These are phyloP conservation scores for Xeromyces bisporus DNA, from an alignment of 495 filamentous ascomycete species.

Conservation along the genomic window DNA sequence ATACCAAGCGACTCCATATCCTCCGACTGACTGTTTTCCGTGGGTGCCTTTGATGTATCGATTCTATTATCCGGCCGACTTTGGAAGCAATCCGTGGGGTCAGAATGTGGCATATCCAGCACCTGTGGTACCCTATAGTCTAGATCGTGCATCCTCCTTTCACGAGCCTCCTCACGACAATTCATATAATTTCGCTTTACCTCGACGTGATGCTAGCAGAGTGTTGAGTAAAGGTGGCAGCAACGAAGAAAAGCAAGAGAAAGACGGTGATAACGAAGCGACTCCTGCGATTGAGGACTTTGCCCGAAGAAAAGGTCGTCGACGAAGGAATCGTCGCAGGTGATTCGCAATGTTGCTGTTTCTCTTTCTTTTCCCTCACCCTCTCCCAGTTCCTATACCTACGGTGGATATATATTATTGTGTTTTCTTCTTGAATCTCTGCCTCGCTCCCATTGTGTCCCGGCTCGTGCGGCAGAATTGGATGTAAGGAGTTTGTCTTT, in stretches of 20 bases:
- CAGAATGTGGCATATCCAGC: slow-evolving; percentile 7
- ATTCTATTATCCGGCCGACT: slow-evolving; percentile 16
- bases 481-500: not conserved
- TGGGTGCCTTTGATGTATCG: slow-evolving; percentile 25
- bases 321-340: slow-evolving; percentile 9
- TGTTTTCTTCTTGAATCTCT: slow-evolving; percentile 3
- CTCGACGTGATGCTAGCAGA: no score
- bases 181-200: no score
- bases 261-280: slow-evolving; percentile 1
- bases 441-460: not conserved
- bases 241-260: not conserved
- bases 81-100: slow-evolving; percentile 6
- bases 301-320: slow-evolving; percentile 8
- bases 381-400: no score
- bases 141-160: slow-evolving; percentile 3
- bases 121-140: slow-evolving; percentile 1
- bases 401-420: no score
- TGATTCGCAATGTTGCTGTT: not conserved
- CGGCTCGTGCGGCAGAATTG: not conserved
- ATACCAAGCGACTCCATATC: slow-evolving; percentile 12
- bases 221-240: no score
- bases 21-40: slow-evolving; percentile 29
- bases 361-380: not conserved
- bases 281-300: slow-evolving; percentile 6
- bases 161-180: slow-evolving; percentile 11